Conservation (phyloP, 257 asterid species). For the Marsdenia floribunda region DNA sequence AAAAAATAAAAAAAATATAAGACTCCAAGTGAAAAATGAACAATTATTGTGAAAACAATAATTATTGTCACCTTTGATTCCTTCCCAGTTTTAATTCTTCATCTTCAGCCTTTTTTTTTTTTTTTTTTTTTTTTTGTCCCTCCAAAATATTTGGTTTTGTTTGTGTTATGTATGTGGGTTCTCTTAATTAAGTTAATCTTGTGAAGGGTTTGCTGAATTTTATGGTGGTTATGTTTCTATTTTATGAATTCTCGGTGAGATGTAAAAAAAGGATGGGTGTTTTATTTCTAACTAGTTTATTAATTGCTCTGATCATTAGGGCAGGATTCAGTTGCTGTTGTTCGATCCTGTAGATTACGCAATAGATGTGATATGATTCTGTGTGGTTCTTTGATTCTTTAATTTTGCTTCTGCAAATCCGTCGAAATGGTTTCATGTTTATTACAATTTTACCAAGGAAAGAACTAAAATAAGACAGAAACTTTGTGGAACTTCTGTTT, state of each 20-base stretch:
- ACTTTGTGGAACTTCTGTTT: neutral
- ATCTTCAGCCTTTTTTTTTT: neutral
- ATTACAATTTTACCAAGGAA: neutral
- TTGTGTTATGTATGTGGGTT: neutral
- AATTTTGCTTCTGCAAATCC: neutral
- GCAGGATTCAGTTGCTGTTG: neutral
- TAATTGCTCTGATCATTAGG: neutral
- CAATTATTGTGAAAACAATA: no score
- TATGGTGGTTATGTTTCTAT: neutral
- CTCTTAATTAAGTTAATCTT: neutral
- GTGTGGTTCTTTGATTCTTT: neutral
- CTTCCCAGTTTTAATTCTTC: no score
- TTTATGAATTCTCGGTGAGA: neutral
- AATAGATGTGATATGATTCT: neutral
- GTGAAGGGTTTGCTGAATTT: conserved; percentile 9
- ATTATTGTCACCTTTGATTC: no score
- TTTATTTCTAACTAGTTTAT: neutral
- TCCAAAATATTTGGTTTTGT: neutral
- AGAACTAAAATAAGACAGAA: neutral
- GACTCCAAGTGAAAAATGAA: no score
- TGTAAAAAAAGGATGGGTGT: neutral
- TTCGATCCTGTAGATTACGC: neutral
- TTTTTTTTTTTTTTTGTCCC: neutral
- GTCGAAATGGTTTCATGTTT: neutral
- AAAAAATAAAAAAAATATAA: no score